A percentile compares a stretch with the other conserved stretches of the same genome.
Conservation (phyloP, 2,329 filamentous ascomycete species). For the Bisporella sp. region DNA sequence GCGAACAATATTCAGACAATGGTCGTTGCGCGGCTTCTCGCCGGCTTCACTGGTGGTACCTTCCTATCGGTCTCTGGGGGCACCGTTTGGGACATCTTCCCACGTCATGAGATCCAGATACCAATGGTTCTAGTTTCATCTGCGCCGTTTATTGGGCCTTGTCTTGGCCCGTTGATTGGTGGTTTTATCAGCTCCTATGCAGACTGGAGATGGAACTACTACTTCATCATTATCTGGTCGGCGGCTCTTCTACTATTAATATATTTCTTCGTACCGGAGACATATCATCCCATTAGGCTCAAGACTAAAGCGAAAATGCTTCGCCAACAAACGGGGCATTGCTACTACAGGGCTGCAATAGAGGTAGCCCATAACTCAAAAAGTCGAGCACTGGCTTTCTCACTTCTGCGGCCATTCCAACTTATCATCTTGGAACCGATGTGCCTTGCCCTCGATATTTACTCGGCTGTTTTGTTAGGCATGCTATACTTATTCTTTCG, state of each 20-base stretch:
- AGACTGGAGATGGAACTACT: slow-evolving; percentile 48
- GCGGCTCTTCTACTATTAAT: slow-evolving; percentile 34
- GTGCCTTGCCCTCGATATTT: slow-evolving; percentile 29
- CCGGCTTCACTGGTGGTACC: slow-evolving; percentile 39
- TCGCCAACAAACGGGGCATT: slow-evolving; percentile 40
- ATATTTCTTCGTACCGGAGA: slow-evolving; percentile 32
- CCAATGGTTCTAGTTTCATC: slow-evolving; percentile 44
- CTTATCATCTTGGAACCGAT: slow-evolving; percentile 31
- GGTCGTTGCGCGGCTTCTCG: slow-evolving; percentile 40
- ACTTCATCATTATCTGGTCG: slow-evolving; percentile 41
- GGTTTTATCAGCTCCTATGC: slow-evolving; percentile 39
- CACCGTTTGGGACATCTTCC: slow-evolving; percentile 34
- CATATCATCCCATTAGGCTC: slow-evolving; percentile 18
- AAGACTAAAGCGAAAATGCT: slow-evolving; percentile 18
- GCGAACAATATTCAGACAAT: slow-evolving; percentile 41
- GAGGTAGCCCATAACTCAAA: slow-evolving; percentile 38
- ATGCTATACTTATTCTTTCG: slow-evolving; percentile 33
- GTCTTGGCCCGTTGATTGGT: slow-evolving; percentile 21
- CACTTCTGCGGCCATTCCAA: slow-evolving; percentile 30
- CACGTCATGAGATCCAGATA: slow-evolving; percentile 40
- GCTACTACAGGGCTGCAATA: slow-evolving; percentile 30
- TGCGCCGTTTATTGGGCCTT: neutral
- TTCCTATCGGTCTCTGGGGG: slow-evolving; percentile 41
- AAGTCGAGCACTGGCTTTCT: slow-evolving; percentile 25
- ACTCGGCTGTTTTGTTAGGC: slow-evolving; percentile 30